Evolutionary conservation across 345 rosid genomes (phyloP), one percentile per base, ranked within the genome.

Genomic region (Erysimum cheiranthoides): DNA sequence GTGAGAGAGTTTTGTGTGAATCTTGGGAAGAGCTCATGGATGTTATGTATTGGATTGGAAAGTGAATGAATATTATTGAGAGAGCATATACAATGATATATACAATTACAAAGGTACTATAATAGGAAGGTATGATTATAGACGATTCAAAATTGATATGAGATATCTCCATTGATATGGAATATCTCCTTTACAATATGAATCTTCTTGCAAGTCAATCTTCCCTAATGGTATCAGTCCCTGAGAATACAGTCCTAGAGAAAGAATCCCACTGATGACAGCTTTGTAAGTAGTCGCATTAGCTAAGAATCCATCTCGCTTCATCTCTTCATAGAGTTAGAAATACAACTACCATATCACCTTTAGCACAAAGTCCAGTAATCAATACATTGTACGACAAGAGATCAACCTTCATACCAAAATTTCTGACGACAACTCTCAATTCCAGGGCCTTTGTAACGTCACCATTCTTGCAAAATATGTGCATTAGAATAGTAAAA

Each of bases 281-380:
- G 82, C 76, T 56, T 78, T 69, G 80, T 83, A 93, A 31, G 94
- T 86, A 9, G 95, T 85, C 32, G 46, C 80, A 82, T 85, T 85
- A 17, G 96, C 89, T 84, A 86, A 83, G 13, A 91, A 81, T 38
- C 82, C 85, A 53, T 65, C 79, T 62, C 66, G 79, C 74, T 90
- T 94, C 90, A 91, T 90, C 88, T 88, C 93, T 81, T 88, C 83
- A 76, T 87, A 91, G 77, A 89, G 84, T 63, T 82, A n/a, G 69
- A 66, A 84, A 69, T 11, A 93, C 92, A 81, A 74, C 65, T 49
- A 58, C 73, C 61, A 84, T 64, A 71, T 90, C 87, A 78, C 88
- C 85, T 64, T 50, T 66, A 54, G 72, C 84, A 80, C 96, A 91
- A 34, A 82, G 76, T 69, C 93, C 97, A 5, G 85, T 78, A 71